Base-by-base conservation (phyloP, 768 basidiomycete genomes). In the Lanmaoa rubissima region DNA sequence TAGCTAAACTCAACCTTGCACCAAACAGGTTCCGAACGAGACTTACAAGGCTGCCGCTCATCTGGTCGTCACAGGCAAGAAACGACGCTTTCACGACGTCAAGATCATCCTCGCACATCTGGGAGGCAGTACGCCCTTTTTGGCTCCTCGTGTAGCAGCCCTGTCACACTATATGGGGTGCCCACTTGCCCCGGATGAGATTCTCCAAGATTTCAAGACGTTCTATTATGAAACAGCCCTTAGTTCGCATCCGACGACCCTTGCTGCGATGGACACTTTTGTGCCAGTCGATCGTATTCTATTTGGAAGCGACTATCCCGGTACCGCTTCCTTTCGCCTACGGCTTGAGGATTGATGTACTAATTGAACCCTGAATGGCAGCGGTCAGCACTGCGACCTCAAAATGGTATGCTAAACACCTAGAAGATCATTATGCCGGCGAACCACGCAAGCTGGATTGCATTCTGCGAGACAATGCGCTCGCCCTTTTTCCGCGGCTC, bases 31-130 rank as follows among this genome's bases (percentile, higher is more conserved):
- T 0, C 89, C 88, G 8, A 86, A 89, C 66, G 89, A 91, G 70
- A 92, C 89, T 0, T 90, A 83, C 77, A 90, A 90, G 73, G 90
- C 87, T 2, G 88, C 88, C 35, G 83, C 88, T 4, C 86, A 89
- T 65, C 79, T 92, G 47, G 87, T 91, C 45, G 83, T 90, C 24
- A 81, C 86, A 0, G 86, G 87, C 45, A 80, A 77, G 64, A 88
- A 86, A 68, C 83, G 87, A 42, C 80, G 76, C 57, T 88, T 81
- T 62, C 69, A 78, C 21, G 72, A 82, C 53, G 75, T 83, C 60
- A 84, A 80, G 54, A 82, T 90, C 58, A 79, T 92, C 36, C 80
- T 92, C 10, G 81, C 89, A 19, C 90, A 90, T 66, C 73, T 89
- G 12, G 89, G 90, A n/a, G 89, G 89, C 2, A 84, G 78, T 61